A percentile compares a stretch with the other conserved stretches of the same genome.
These are phyloP conservation scores for Agarophyton chilense DNA, from an alignment of 23 red algal species.

Conservation along the genomic window DNA sequence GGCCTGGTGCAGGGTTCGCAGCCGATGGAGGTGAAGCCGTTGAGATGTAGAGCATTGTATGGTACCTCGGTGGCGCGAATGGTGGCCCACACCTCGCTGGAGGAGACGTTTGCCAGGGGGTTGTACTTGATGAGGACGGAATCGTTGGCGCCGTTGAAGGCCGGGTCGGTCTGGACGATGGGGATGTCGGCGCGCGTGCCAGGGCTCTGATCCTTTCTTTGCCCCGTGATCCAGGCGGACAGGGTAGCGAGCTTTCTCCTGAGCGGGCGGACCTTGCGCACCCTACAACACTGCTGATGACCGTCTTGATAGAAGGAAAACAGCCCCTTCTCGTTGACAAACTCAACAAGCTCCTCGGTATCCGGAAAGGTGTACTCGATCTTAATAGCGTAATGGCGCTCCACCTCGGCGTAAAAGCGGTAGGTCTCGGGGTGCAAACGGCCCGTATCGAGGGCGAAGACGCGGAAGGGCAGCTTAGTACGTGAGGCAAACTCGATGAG, in stretches of 20 bases:
- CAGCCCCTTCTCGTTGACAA: slow-evolving; percentile 96
- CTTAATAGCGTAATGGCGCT: slow-evolving; percentile 89
- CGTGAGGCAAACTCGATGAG: slow-evolving; percentile 92
- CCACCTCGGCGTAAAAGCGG: slow-evolving; percentile 88
- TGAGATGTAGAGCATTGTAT: slow-evolving; percentile 91
- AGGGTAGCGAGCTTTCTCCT: slow-evolving; percentile 89
- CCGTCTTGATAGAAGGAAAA: slow-evolving; percentile 99
- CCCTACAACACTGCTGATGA: slow-evolving; percentile 96
- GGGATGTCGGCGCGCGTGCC: slow-evolving; percentile 91
- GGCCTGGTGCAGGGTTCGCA: slow-evolving; percentile 97
- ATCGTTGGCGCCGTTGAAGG: slow-evolving; percentile 82
- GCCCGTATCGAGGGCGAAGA: slow-evolving; percentile 98
- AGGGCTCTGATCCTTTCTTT: slow-evolving; percentile 95
- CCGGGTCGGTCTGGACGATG: slow-evolving; percentile 89
- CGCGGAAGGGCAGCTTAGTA: slow-evolving; percentile 90
- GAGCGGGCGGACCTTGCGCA: slow-evolving; percentile 92
- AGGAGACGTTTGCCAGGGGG: slow-evolving; percentile 85
- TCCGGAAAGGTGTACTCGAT: slow-evolving; percentile 99
- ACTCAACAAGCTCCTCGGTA: slow-evolving; percentile 71
- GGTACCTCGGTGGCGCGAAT: slow-evolving; percentile 96
- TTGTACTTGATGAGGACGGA: slow-evolving; percentile 94
- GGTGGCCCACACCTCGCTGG: slow-evolving; percentile 92
- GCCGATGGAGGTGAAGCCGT: slow-evolving; percentile 89
- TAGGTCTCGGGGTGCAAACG: slow-evolving; percentile 96
- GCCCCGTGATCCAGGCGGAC: slow-evolving; percentile 97